Evolutionary conservation across 1,139 yeast genomes (phyloP).

Genomic region (Blastobotrys persicus): DNA sequence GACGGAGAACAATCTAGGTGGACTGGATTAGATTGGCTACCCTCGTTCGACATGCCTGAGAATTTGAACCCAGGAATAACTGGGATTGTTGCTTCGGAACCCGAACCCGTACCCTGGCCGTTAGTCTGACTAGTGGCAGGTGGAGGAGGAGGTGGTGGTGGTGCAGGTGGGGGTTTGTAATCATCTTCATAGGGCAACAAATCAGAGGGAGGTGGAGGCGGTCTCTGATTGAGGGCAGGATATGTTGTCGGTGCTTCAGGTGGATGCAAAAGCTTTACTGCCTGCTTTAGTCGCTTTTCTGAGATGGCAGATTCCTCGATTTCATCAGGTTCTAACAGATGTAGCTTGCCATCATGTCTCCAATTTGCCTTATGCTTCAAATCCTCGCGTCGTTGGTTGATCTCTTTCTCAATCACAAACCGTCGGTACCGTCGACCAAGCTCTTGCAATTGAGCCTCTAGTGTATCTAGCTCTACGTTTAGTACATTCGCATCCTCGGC

Average conservation of each 20-base stretch:
- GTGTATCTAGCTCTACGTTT: conserved; percentile 16
- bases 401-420: conserved; percentile 24
- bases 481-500: conserved; percentile 22
- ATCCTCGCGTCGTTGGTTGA: conserved; percentile 17
- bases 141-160: background rate
- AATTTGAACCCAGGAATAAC: background rate
- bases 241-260: conserved; percentile 7
- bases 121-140: background rate
- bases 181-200: conserved; percentile 17
- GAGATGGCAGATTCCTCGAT: conserved; percentile 11
- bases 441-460: conserved; percentile 21
- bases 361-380: conserved; percentile 12
- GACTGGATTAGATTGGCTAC: background rate
- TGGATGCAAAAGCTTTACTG: conserved; percentile 6
- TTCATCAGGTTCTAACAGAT: conserved; percentile 14
- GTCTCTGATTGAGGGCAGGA: conserved; percentile 1
- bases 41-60: background rate
- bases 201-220: conserved; percentile 18
- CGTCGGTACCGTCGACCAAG: conserved; percentile 25
- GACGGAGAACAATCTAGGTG: background rate
- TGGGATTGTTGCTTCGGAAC: conserved; percentile 1
- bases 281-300: conserved; percentile 10
- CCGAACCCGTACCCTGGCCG: background rate
- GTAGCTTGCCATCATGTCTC: conserved; percentile 18
- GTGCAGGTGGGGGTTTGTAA: background rate